Evolutionary conservation across 2,329 filamentous ascomycete genomes (phyloP), one percentile per base, ranked within the genome.

Genomic region (Penicillium sp.): DNA sequence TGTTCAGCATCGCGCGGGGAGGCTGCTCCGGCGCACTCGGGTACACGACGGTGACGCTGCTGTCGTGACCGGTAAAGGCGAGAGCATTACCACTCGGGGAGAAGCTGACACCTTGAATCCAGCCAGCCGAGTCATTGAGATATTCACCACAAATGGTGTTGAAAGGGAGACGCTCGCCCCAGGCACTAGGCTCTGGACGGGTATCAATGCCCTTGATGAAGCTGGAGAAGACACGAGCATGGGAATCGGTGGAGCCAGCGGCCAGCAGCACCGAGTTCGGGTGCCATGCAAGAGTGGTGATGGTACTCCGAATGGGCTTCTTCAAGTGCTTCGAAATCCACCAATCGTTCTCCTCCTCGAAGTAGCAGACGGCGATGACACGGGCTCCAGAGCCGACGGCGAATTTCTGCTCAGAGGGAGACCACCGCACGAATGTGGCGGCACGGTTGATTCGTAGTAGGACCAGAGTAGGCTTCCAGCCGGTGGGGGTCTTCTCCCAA

Each of bases 241-340:
- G 94, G 30, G 93, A 94, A 74, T 99, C 94, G 29, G 94, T 97
- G n/a, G 91, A 96, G 30, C 94, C 94, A 36, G 94, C 91, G 13
- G 93, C 94, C 20, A 99, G 81, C 26, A 99, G 84, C 13, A 99
- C 94, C 8, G 90, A 95, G 80, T 99, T 99, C 29, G 94, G 94
- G 75, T 99, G 94, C 94, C 94, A 99, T 51, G 88, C 87, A 37
- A 99, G 85, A 13, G 89, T 91, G 49, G 94, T 97, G 66, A 99
- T 93, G 51, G 94, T 99, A 72, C 91, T 96, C 62, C 93, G 89
- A 66, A 99, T 96, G 17, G 94, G 94, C 83, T 97, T 99, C 85
- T 97, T 97, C 69, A 99, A 78, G 76, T 99, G 94, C 82, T 99
- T 99, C 30, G 92, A 97, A 34, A 99, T 93, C 94, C 94, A 99